phyloP scores from a whole-genome alignment of 2,329 filamentous ascomycete species.

The Cladosporium sp. region DNA sequence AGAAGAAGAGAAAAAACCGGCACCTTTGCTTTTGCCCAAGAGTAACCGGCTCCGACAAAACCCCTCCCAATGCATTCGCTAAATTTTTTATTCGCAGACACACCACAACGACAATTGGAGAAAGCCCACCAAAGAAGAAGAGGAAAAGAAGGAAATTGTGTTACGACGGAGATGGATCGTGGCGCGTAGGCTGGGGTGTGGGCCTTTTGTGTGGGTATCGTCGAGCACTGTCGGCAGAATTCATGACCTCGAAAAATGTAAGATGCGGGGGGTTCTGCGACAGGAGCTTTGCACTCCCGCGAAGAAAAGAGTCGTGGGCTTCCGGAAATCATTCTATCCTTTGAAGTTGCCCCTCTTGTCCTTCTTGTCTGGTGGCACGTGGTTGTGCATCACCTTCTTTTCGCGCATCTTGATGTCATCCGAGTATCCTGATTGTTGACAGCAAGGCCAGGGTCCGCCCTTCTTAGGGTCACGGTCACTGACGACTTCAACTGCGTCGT shows the following conservation, averaged over 20 bases:
- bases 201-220: background rate
- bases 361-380: slow-evolving; percentile 41
- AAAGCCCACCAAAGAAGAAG: background rate
- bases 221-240: background rate
- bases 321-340: background rate
- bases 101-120: background rate
- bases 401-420: slow-evolving; percentile 38
- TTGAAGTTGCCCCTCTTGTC: slow-evolving; percentile 35
- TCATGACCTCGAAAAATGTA: background rate
- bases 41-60: background rate
- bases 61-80: background rate
- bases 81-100: background rate
- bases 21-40: background rate
- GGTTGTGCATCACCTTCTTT: slow-evolving; percentile 46
- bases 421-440: slow-evolving; percentile 36
- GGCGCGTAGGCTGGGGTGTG: background rate
- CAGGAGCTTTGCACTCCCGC: background rate
- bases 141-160: background rate
- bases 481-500: slow-evolving; percentile 63
- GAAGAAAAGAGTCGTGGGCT: background rate
- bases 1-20: background rate
- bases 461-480: slow-evolving; percentile 31
- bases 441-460: slow-evolving; percentile 28
- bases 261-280: background rate
- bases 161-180: background rate